Evolutionary conservation across 192 early-diverging fungal genomes (phyloP), one percentile per base, ranked within the genome.

Genomic region (Coemansia sp.): DNA sequence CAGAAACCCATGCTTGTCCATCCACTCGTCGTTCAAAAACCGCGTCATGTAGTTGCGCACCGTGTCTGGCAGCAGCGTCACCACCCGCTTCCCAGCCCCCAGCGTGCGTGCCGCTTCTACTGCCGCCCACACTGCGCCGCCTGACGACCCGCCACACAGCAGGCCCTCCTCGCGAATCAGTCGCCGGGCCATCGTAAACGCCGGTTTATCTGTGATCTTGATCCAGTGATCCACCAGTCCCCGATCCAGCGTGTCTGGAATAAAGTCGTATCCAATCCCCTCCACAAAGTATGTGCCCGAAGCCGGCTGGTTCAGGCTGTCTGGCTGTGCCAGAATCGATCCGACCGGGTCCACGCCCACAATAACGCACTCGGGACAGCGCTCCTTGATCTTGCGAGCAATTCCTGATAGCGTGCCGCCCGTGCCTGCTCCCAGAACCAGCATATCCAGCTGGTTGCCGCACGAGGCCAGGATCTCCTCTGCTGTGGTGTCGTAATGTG

Each of bases 41-140:
- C 98, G 98, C 64, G 94, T 92, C 96, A 99, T 99, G 84, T 98
- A 99, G 83, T 99, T 99, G 53, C 96, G 85, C 55, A 97, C 94
- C 11, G 94, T 95, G 79, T 99, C 97, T 30, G 97, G 88, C 44
- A 99, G 72, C n/a, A 99, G 72, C 9, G 98, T 94, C 59, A 97
- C 94, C 64, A 87, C 88, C 46, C 93, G 84, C 74, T 96, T 87
- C 45, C 93, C 94, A 33, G 88, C 81, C 57, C 88, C 89, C 12
- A 99, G 79, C 19, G 76, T 64, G 67, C 91, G 94, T 57, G 91
- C 91, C 7, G 89, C 91, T 65, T 90, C 76, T 20, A 96, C 51
- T 1, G 91, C 94, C 41, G 89, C 94, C 57, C 78, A 93, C 60
- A 99, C 82, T 10, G 95, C 94, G 36, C 91, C 85, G 56, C 97